Base-by-base conservation (phyloP, 345 rosid species). In the Salix koriyanagi region DNA sequence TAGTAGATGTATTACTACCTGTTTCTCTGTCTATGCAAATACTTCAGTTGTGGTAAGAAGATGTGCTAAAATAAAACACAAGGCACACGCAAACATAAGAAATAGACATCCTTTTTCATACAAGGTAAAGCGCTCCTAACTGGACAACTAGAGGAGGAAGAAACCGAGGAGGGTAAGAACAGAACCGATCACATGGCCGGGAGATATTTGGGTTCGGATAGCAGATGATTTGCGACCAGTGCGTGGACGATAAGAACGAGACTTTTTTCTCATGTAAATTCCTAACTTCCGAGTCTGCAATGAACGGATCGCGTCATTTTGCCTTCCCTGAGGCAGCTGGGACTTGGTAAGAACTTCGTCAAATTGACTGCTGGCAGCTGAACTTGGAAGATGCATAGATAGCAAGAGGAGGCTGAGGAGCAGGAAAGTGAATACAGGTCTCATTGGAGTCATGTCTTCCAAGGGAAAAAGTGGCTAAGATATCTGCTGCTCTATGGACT, bases 141-240 rank as follows among this genome's bases (percentile, higher is more conserved):
- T 52, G 58, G 23, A 19, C 23, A 7, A 52, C 18, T 66, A 78
- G 61, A 73, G 42, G 69, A 73, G 48, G 30, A 80, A 68, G 46
- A 77, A 52, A 7, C 48, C 65, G 21, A 80, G 75, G 8, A 75
- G 19, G 44, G 32, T 68, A 41, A 79, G 2, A 4, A 65, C 76
- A n/a, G 65, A 68, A 37, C 26, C 83, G 28, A 67, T 42, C 23
- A 73, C 16, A 73, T 39, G 69, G 28, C 67, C 19, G 7, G 81
- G 74, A 18, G 76, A 46, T 1, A 75, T 1, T 0, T 34, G 77
- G 46, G 70, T 52, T 68, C 65, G 12, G 23, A 64, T 10, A 11
- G 83, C 73, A 39, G 83, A 71, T 28, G 74, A 74, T 71, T 21
- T 80, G 7, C 65, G 67, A 41, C 65, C 28, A 30, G 12, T 8